Conservation (phyloP, 345 rosid genomes). For the Boechera stricta region DNA sequence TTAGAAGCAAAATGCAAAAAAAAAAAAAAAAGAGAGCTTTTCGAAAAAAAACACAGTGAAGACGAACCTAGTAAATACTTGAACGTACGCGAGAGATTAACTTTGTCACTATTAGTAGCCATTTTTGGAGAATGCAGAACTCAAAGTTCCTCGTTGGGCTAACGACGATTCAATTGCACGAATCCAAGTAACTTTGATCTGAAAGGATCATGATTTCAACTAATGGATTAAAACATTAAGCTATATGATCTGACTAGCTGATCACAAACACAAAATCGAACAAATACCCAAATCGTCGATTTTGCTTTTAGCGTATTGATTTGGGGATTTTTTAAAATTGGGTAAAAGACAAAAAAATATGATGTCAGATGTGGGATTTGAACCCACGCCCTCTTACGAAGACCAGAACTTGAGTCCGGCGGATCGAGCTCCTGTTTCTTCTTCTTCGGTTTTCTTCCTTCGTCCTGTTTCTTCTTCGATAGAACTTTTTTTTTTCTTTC, state of each 20-base stretch:
- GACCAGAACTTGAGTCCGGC: constrained; percentile 79
- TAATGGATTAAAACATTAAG: not conserved
- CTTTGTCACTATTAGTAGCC: constrained; percentile 39
- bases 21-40: not conserved
- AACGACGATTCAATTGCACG: constrained; percentile 1
- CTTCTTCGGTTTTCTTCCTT: no score
- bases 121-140: constrained; percentile 34
- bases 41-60: not conserved
- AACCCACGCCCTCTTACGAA: constrained; percentile 48
- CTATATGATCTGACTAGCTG: not conserved
- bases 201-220: not conserved
- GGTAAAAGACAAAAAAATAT: not conserved
- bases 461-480: no score
- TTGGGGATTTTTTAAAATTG: not conserved
- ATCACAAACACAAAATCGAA: not conserved
- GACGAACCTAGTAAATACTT: constrained; percentile 61
- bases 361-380: constrained; percentile 46
- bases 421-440: no score
- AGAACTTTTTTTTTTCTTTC: no score
- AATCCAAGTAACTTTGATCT: not conserved
- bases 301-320: not conserved
- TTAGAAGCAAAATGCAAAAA: constrained; percentile 5
- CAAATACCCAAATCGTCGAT: not conserved
- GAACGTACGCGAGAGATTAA: constrained; percentile 68
- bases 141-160: constrained; percentile 8